Evolutionary conservation across 805 yeast genomes (phyloP).

Genomic region (Maudiozyma saulgeensis): DNA sequence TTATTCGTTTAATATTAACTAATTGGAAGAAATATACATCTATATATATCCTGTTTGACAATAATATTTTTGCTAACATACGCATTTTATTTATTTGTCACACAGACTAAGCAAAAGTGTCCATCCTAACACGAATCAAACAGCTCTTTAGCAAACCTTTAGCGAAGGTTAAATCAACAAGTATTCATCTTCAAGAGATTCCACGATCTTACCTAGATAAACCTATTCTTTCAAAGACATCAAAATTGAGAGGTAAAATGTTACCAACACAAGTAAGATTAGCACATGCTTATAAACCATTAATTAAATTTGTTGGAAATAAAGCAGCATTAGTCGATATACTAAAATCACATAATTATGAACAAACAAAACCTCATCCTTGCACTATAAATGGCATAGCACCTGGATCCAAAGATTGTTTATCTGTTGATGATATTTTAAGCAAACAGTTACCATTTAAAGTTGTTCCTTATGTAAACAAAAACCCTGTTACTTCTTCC

Average conservation of each 20-base stretch:
- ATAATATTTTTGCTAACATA: too few species aligned
- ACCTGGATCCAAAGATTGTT: slow-evolving; percentile 24
- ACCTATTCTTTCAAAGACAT: neutral
- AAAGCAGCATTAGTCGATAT: slow-evolving; percentile 42
- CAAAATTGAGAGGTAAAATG: slow-evolving; percentile 1
- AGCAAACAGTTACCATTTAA: slow-evolving; percentile 33
- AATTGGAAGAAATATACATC: too few species aligned
- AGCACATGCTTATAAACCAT: slow-evolving; percentile 42
- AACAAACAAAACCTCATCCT: slow-evolving; percentile 17
- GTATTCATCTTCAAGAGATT: neutral
- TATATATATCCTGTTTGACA: too few species aligned
- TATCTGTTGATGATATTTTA: slow-evolving; percentile 14
- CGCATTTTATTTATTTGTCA: neutral
- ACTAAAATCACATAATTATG: slow-evolving; percentile 22
- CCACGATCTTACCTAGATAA: neutral
- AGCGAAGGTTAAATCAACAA: neutral
- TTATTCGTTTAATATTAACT: too few species aligned
- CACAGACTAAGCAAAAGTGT: slow-evolving; percentile 1
- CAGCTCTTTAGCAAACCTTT: neutral
- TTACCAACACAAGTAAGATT: slow-evolving; percentile 14
- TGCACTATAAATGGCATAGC: slow-evolving; percentile 21
- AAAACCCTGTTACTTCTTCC: neutral
- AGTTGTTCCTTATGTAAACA: slow-evolving; percentile 32
- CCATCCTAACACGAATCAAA: slow-evolving; percentile 2
- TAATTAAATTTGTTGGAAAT: slow-evolving; percentile 82